A percentile compares a stretch with the other conserved stretches of the same genome.
Evolutionary conservation across 2,329 filamentous ascomycete genomes (phyloP).

Genomic region (Sclerotinia subarctica): DNA sequence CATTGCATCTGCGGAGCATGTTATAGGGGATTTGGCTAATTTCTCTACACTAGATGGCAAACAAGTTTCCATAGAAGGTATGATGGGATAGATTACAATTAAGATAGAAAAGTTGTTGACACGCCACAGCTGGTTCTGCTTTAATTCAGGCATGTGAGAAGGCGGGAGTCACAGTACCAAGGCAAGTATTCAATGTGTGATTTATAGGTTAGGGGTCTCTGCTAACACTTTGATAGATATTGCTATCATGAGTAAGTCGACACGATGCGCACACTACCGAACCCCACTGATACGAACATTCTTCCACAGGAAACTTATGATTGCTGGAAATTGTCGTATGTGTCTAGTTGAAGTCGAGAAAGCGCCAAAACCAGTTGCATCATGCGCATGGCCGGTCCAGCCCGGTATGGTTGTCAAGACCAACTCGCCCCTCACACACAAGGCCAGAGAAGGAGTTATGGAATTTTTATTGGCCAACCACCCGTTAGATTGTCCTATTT

Average conservation of each 20-base stretch:
- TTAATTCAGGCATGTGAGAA: slow-evolving; percentile 99
- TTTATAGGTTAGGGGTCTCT: slow-evolving; percentile 8
- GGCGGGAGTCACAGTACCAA: slow-evolving; percentile 84
- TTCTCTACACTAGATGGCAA: slow-evolving; percentile 71
- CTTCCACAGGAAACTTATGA: slow-evolving; percentile 81
- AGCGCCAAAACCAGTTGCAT: slow-evolving; percentile 94
- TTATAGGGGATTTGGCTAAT: slow-evolving; percentile 36
- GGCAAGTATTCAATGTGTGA: slow-evolving; percentile 48
- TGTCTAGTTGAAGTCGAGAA: slow-evolving; percentile 97
- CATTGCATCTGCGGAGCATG: slow-evolving; percentile 31
- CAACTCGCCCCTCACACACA: slow-evolving; percentile 92
- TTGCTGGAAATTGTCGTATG: slow-evolving; percentile 99
- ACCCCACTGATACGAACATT: slow-evolving; percentile 28
- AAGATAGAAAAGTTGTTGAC: slow-evolving; percentile 40
- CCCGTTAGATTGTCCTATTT: slow-evolving; percentile 93
- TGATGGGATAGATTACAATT: slow-evolving; percentile 22
- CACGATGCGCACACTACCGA: slow-evolving; percentile 8
- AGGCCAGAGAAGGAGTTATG: slow-evolving; percentile 98
- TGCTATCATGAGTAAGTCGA: slow-evolving; percentile 90
- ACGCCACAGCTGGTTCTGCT: slow-evolving; percentile 77
- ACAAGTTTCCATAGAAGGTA: slow-evolving; percentile 97
- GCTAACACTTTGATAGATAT: slow-evolving; percentile 60
- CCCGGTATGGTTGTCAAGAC: slow-evolving; percentile 99
- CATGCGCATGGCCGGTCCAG: slow-evolving; percentile 97
- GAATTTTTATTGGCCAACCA: slow-evolving; percentile 97